These are phyloP conservation scores for Globisporangium nagaii DNA, from an alignment of 352 stramenopile genomes.

Conservation along the genomic window DNA sequence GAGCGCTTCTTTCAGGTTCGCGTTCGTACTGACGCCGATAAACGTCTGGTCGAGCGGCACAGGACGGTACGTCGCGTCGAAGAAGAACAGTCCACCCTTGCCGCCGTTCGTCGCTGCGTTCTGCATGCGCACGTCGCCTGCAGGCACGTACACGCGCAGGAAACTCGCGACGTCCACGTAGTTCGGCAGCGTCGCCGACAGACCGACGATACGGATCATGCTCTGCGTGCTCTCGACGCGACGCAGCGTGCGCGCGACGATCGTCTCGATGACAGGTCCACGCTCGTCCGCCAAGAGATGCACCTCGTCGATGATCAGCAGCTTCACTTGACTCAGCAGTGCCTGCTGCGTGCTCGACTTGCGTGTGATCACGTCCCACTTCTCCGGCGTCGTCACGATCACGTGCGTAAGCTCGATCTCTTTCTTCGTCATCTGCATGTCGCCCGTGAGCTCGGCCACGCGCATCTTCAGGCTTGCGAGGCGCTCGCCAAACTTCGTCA, in stretches of 20 bases:
- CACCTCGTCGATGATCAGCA: constrained; percentile 99
- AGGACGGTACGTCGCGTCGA: constrained; percentile 96
- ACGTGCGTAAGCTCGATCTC: constrained; percentile 96
- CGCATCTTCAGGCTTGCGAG: constrained; percentile 50
- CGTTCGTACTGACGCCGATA: constrained; percentile 91
- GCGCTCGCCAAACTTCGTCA: constrained; percentile 96
- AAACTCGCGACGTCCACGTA: constrained; percentile 98
- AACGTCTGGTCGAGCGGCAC: constrained; percentile 99
- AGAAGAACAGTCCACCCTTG: constrained; percentile 95
- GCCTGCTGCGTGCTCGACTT: constrained; percentile 93
- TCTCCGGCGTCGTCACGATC: constrained; percentile 98
- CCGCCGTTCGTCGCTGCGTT: constrained; percentile 73
- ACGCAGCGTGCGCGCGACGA: constrained; percentile 97
- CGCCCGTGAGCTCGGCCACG: constrained; percentile 94
- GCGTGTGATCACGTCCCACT: constrained; percentile 99
- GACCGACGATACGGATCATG: constrained; percentile 96
- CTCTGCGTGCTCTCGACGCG: constrained; percentile 96
- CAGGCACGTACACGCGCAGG: constrained; percentile 89
- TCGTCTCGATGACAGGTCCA: constrained; percentile 98
- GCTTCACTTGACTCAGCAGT: constrained; percentile 85
- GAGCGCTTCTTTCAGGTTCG: constrained; percentile 59
- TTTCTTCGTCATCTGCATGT: constrained; percentile 97
- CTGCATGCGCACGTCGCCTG: constrained; percentile 35
- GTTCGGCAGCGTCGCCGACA: constrained; percentile 99
- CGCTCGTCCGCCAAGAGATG: constrained; percentile 98